Conservation (phyloP, 495 filamentous ascomycete genomes). For the Emericellopsis terricola region DNA sequence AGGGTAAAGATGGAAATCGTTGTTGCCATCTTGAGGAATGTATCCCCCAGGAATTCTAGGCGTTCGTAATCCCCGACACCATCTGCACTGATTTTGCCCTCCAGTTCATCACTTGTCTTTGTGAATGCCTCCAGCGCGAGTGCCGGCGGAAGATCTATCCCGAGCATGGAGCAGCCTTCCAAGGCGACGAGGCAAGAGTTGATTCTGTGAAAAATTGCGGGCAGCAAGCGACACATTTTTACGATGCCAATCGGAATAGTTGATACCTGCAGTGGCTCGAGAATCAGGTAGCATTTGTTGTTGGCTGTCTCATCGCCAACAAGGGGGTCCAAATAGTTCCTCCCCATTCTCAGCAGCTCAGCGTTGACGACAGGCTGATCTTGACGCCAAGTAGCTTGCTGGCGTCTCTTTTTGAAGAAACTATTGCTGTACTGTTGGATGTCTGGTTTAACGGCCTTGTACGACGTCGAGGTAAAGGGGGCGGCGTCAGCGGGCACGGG, state of each 20-base stretch:
- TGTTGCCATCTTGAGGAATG: conserved; percentile 90
- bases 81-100: too few species aligned
- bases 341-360: conserved; percentile 50
- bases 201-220: conserved; percentile 65
- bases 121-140: conserved; percentile 82
- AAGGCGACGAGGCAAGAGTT: conserved; percentile 68
- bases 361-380: conserved; percentile 67
- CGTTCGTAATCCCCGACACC: conserved; percentile 95
- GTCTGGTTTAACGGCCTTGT: conserved; percentile 10
- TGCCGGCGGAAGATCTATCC: conserved; percentile 40
- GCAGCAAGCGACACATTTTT: conserved; percentile 53
- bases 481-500: conserved; percentile 17
- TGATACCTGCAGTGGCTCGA: conserved; percentile 48
- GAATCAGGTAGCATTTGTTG: conserved; percentile 26
- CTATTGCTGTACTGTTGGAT: conserved; percentile 28
- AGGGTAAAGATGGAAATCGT: conserved; percentile 65
- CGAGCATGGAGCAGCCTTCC: conserved; percentile 40
- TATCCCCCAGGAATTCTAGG: conserved; percentile 85
- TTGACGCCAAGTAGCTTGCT: conserved; percentile 21
- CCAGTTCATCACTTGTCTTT: conserved; percentile 84
- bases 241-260: conserved; percentile 47
- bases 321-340: conserved; percentile 60
- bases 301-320: conserved; percentile 14
- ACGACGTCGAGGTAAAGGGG: conserved; percentile 8
- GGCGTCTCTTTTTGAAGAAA: conserved; percentile 16